A percentile compares a stretch with the other conserved stretches of the same genome.
phyloP scores from a whole-genome alignment of 169 alveolate species.

The Babesia gibsoni region DNA sequence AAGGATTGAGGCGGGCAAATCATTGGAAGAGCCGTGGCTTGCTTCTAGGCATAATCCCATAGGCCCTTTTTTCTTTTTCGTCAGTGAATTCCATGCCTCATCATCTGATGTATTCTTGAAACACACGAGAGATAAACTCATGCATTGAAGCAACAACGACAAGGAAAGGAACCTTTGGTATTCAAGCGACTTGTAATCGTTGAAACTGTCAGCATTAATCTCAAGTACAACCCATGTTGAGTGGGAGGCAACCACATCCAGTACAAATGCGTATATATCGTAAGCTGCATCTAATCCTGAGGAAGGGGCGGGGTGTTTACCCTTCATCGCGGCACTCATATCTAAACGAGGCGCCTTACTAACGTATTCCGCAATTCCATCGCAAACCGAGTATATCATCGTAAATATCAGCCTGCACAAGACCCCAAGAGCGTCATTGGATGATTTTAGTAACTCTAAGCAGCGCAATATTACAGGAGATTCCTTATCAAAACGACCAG shows the following conservation, averaged over 20 bases:
- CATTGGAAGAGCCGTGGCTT: not conserved
- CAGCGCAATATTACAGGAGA: constrained; percentile 1
- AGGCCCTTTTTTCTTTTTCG: constrained; percentile 1
- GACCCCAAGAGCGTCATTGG: not conserved
- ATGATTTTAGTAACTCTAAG: not conserved
- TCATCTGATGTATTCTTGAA: not conserved
- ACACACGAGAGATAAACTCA: not conserved
- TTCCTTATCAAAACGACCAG: constrained; percentile 1
- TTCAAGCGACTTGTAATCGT: constrained; percentile 4
- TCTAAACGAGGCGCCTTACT: constrained; percentile 11
- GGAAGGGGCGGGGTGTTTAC: constrained; percentile 7
- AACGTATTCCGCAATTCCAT: not conserved
- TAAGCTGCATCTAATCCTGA: not conserved
- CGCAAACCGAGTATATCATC: not conserved
- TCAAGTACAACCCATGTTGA: not conserved
- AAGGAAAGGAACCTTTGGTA: constrained; percentile 12
- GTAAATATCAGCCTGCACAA: constrained; percentile 6
- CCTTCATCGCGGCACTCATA: not conserved
- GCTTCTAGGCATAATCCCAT: not conserved
- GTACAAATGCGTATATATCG: not conserved
- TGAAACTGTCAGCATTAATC: constrained; percentile 18
- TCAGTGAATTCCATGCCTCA: not conserved
- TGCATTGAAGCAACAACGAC: constrained; percentile 7
- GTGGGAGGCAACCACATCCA: not conserved
- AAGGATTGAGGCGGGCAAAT: not conserved